These are phyloP conservation scores for Stephania cephalantha DNA, from an alignment of 164 flowering plant genomes.

Conservation along the genomic window DNA sequence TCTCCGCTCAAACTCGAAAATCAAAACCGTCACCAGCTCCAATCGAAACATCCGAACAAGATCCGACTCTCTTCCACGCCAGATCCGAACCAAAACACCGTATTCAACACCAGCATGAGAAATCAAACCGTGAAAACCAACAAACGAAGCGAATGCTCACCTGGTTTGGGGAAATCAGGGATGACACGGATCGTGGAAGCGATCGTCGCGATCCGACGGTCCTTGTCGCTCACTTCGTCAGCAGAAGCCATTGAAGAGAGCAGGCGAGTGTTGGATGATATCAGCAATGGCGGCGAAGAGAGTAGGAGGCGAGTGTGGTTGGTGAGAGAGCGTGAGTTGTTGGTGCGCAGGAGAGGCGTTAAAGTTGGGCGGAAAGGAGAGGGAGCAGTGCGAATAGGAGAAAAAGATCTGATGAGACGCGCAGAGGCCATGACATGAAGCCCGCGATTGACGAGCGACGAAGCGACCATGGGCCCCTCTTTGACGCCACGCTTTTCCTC, in stretches of 20 bases:
- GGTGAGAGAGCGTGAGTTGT: neutral
- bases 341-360: neutral
- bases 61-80: neutral
- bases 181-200: slow-evolving; percentile 69
- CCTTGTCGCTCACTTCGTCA: slow-evolving; percentile 17
- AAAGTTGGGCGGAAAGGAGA: neutral
- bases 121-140: neutral
- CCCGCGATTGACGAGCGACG: neutral
- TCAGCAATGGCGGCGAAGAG: neutral
- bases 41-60: neutral
- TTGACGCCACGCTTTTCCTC: neutral
- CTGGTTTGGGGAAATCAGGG: slow-evolving; percentile 86
- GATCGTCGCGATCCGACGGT: slow-evolving; percentile 47
- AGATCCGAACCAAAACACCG: neutral
- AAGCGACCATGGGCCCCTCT: neutral
- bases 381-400: neutral
- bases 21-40: neutral
- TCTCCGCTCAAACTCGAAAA: neutral
- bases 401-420: neutral
- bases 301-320: neutral
- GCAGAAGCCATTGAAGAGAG: slow-evolving; percentile 39
- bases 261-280: neutral
- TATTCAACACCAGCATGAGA: neutral
- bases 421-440: neutral
- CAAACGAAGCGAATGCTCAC: slow-evolving; percentile 19